Percentiles rank a stretch among this genome's conserved stretches.
These are phyloP conservation scores for Tylopilus sp. DNA, from an alignment of 768 basidiomycete species.

Conservation along the genomic window DNA sequence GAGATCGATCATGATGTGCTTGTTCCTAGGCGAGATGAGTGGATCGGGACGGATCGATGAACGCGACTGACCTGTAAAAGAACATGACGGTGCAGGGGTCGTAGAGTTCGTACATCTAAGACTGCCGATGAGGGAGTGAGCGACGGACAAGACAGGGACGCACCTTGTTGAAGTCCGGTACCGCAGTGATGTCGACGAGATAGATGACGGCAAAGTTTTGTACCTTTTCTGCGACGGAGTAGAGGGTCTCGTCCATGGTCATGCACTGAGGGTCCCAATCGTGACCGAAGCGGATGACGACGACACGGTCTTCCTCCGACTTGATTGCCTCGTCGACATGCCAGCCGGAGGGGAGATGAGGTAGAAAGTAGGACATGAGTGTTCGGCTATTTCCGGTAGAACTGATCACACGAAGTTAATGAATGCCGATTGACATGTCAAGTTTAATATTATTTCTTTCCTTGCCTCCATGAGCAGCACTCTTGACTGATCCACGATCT, in stretches of 20 bases:
- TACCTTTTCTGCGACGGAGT: constrained; percentile 89
- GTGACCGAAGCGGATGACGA: constrained; percentile 92
- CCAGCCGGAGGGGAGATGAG: constrained; percentile 90
- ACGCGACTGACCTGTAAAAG: constrained; percentile 78
- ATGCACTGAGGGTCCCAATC: constrained; percentile 95
- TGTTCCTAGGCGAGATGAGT: constrained; percentile 57
- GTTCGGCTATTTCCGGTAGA: too few relatives aligned
- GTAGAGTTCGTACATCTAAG: constrained; percentile 97
- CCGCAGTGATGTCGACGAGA: constrained; percentile 90
- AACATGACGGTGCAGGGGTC: constrained; percentile 98
- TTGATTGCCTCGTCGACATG: constrained; percentile 99
- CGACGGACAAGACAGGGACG: not conserved
- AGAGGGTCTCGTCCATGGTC: constrained; percentile 98
- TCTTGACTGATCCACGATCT: too few relatives aligned
- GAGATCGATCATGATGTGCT: constrained; percentile 99
- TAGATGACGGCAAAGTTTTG: constrained; percentile 99
- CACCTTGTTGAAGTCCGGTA: constrained; percentile 97
- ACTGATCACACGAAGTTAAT: too few relatives aligned
- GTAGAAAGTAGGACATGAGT: constrained; percentile 84
- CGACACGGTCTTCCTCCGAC: constrained; percentile 94
- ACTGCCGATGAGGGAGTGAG: not conserved
- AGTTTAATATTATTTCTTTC: too few relatives aligned
- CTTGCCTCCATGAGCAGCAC: too few relatives aligned
- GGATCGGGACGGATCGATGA: not conserved
- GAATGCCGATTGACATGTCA: too few relatives aligned